Conservation (phyloP, 208 protist genomes). For the Crithidia brevicula region DNA sequence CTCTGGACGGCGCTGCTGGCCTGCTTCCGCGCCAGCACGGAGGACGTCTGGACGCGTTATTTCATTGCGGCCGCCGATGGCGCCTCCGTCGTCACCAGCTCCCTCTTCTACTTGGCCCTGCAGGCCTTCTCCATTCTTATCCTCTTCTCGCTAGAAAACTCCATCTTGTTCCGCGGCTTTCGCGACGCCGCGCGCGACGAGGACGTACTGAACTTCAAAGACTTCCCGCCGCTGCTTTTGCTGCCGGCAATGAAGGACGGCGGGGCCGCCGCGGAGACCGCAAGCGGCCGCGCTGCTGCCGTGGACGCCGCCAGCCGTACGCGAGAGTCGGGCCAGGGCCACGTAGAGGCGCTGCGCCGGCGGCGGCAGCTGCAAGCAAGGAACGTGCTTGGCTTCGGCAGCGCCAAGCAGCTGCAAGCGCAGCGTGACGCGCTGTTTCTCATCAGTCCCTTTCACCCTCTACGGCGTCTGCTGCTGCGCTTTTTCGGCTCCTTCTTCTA, state of each 20-base stretch:
- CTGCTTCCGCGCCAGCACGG: slow-evolving; percentile 54
- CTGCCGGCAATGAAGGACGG: slow-evolving; percentile 14
- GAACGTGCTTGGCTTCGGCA: neutral
- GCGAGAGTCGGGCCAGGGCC: neutral
- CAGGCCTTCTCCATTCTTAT: slow-evolving; percentile 11
- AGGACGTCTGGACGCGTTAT: slow-evolving; percentile 43
- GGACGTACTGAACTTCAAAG: slow-evolving; percentile 5
- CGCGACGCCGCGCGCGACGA: slow-evolving; percentile 16
- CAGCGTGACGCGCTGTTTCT: slow-evolving; percentile 23
- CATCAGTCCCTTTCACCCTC: slow-evolving; percentile 22
- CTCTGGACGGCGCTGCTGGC: slow-evolving; percentile 54
- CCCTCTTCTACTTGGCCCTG: slow-evolving; percentile 53
- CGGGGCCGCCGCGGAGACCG: neutral
- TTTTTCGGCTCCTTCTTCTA: slow-evolving; percentile 47
- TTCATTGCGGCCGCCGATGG: slow-evolving; percentile 32
- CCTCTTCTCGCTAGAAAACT: slow-evolving; percentile 28
- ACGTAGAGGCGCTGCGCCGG: neutral
- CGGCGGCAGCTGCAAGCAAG: neutral
- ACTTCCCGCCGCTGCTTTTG: slow-evolving; percentile 27
- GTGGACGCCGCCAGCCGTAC: neutral
- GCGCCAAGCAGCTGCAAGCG: neutral
- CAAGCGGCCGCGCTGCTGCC: neutral
- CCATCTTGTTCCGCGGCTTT: slow-evolving; percentile 27
- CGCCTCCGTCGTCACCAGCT: slow-evolving; percentile 31
- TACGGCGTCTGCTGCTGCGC: slow-evolving; percentile 34